Evolutionary conservation across 1,284 basidiomycete genomes (phyloP), one percentile per base, ranked within the genome.

Genomic region (Cystobasidium pallidum): DNA sequence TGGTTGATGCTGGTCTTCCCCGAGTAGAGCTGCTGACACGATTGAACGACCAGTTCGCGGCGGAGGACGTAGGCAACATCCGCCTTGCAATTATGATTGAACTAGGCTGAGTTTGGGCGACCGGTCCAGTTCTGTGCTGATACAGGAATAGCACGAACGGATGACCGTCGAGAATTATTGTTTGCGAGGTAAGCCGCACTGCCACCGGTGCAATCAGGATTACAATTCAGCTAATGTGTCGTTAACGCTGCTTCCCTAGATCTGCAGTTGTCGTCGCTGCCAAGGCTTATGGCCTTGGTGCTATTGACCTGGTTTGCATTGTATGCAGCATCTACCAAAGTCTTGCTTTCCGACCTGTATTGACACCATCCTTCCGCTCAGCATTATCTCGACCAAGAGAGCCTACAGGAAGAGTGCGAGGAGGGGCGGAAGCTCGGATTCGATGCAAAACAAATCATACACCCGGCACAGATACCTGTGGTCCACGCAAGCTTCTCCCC

Each of bases 401-500:
- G 13, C 13, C 49, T 71, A 8, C 15, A 43, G 34, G 59, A 71
- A 36, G 68, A 73, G 57, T 59, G 59, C 32, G 57, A 59, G 19
- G 62, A 55, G n/a, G 62, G 68, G 15, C 54, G 36, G 32, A 59
- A 57, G 8, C 68, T 41, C 36, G 51, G 47, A 13, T 32, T 45
- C 17, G 32, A 57, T 21, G 41, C 28, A 43, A 76, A 93, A 90
- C 94, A 96, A 91, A 92, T 91, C 0, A 95, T 98, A 64, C 94
- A 98, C 81, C 94, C 94, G 0, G 83, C 83, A 15, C 94, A 98
- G 81, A 87, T 96, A 2, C 86, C 86, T 26, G 83, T 85, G 4
- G 92, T 95, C 47, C 91, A 94, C 76, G 81, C 84, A 3, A 88
- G 88, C 0, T 97, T 91, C 80, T 86, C 91, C 0, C 94, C 94